These are phyloP conservation scores for Coccomyxa sp. DNA, from an alignment of 139 green algal genomes.

Conservation along the genomic window DNA sequence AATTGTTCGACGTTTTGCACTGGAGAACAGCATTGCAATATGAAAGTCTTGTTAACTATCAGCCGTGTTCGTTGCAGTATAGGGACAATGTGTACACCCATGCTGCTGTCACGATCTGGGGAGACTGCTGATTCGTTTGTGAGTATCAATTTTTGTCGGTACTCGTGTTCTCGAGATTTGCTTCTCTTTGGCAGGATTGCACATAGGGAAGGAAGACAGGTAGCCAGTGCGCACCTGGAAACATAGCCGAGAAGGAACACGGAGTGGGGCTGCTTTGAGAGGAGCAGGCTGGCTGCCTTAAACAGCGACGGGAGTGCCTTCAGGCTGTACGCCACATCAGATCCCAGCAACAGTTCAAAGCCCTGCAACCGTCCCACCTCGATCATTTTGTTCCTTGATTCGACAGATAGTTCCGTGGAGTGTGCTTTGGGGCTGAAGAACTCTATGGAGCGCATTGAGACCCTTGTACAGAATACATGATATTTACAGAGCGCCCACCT, in stretches of 20 bases:
- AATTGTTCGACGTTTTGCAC: too few species aligned
- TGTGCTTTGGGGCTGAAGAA: too few species aligned
- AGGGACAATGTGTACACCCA: not conserved
- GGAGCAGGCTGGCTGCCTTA: not conserved
- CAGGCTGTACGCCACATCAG: slow-evolving; percentile 21
- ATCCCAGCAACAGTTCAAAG: slow-evolving; percentile 12
- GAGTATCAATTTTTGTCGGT: not conserved
- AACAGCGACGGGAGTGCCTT: slow-evolving; percentile 18
- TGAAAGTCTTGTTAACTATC: not conserved
- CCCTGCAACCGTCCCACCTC: not conserved
- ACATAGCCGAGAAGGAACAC: slow-evolving; percentile 19
- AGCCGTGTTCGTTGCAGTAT: too few species aligned
- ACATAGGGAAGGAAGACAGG: not conserved
- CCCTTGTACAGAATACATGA: too few species aligned
- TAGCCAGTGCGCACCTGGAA: not conserved
- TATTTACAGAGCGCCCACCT: not conserved
- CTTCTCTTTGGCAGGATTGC: not conserved
- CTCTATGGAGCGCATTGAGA: too few species aligned
- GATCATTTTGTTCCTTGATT: too few species aligned
- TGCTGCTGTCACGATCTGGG: not conserved
- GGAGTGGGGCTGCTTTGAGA: not conserved
- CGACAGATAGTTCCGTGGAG: too few species aligned
- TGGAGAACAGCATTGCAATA: too few species aligned
- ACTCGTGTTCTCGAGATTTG: not conserved
- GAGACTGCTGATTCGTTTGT: not conserved